These are phyloP conservation scores for Aspergillus luchuensis DNA, from an alignment of 2,329 filamentous ascomycete species.

Conservation along the genomic window DNA sequence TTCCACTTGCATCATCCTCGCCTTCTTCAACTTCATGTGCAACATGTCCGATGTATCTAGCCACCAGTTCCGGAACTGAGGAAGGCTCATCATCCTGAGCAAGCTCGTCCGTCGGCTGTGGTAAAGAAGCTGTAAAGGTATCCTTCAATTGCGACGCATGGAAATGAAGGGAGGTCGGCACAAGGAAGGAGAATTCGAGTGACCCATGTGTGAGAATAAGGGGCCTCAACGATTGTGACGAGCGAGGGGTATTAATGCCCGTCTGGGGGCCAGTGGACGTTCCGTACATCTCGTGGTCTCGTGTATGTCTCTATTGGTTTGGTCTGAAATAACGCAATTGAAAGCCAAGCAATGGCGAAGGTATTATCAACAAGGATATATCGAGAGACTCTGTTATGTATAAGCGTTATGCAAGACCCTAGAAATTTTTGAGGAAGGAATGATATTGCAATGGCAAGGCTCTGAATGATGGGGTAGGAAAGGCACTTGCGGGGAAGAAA, in stretches of 20 bases:
- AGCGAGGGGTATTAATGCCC: conserved; percentile 94
- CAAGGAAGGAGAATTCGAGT: conserved; percentile 93
- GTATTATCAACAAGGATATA: neutral
- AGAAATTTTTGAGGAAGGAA: neutral
- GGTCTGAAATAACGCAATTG: conserved; percentile 3
- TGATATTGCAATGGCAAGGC: neutral
- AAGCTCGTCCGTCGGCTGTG: conserved; percentile 90
- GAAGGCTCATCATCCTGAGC: conserved; percentile 99
- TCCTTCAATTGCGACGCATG: conserved; percentile 94
- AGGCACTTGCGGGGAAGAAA: neutral
- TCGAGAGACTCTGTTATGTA: conserved; percentile 6
- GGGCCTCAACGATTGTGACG: conserved; percentile 86
- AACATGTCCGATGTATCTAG: conserved; percentile 88
- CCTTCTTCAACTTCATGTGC: conserved; percentile 87
- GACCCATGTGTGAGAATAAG: conserved; percentile 89
- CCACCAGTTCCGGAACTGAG: conserved; percentile 87
- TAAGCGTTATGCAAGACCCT: neutral
- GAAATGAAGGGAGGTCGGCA: conserved; percentile 94
- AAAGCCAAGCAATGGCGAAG: neutral
- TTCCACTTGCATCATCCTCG: conserved; percentile 84
- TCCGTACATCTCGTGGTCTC: conserved; percentile 72
- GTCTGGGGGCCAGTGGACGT: conserved; percentile 81
- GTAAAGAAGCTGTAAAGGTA: conserved; percentile 80
- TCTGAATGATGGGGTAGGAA: neutral
- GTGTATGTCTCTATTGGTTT: conserved; percentile 17